Conservation (phyloP, 331 rosid species). For the Quercus lobata region DNA sequence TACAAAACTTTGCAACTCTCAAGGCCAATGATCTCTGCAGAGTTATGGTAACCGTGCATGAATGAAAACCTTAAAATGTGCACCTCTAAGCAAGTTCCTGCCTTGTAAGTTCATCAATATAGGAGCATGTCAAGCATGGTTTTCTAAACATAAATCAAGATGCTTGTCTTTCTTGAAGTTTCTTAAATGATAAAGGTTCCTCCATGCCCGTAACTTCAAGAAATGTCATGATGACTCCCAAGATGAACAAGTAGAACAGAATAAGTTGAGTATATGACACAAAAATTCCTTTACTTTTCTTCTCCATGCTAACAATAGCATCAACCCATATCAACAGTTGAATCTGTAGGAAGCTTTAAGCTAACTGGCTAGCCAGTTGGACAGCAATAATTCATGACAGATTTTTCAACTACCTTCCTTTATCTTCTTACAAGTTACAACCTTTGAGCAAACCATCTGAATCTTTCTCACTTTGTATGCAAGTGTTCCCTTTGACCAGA, state of each 20-base stretch:
- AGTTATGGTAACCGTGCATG: no score
- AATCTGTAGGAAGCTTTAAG: slow-evolving; percentile 57
- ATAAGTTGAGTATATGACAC: no score
- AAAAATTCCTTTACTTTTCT: no score
- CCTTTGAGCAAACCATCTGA: slow-evolving; percentile 47
- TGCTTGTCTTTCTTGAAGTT: no score
- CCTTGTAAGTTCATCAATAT: no score
- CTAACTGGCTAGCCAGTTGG: slow-evolving; percentile 80
- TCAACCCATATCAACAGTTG: slow-evolving; percentile 54
- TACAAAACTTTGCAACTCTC: slow-evolving; percentile 10
- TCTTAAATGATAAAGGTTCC: slow-evolving; percentile 32
- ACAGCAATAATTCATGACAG: slow-evolving; percentile 34
- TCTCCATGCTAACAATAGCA: slow-evolving; percentile 5
- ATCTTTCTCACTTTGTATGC: slow-evolving; percentile 48
- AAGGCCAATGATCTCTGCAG: no score
- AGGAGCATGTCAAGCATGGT: no score
- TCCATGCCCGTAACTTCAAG: slow-evolving; percentile 12
- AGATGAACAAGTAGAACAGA: slow-evolving; percentile 23
- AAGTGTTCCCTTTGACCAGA: slow-evolving; percentile 43
- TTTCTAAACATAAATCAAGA: no score
- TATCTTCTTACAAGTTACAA: slow-evolving; percentile 29
- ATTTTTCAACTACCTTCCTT: slow-evolving; percentile 24
- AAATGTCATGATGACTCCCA: slow-evolving; percentile 73
- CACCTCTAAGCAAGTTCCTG: no score
- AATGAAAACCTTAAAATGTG: no score